Conservation (phyloP, 495 filamentous ascomycete genomes). For the Cercophora scortea region DNA sequence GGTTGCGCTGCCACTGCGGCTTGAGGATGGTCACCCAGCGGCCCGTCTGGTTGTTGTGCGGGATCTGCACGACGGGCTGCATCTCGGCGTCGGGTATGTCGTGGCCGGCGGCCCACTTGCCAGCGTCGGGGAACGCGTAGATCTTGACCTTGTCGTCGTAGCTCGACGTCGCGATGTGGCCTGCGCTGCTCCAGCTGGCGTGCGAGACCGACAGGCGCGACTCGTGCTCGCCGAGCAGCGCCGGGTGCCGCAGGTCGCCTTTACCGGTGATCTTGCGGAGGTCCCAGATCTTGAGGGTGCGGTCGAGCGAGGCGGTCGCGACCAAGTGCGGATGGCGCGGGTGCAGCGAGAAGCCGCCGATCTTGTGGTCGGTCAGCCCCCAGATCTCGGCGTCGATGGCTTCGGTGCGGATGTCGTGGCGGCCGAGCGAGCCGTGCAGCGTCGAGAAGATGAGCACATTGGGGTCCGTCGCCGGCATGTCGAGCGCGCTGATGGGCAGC, state of each 20-base stretch:
- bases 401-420: conserved; percentile 64
- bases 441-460: conserved; percentile 83
- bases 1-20: conserved; percentile 82
- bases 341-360: conserved; percentile 83
- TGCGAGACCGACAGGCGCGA: conserved; percentile 82
- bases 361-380: conserved; percentile 86
- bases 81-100: conserved; percentile 53
- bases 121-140: conserved; percentile 63
- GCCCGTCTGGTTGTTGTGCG: conserved; percentile 95
- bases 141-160: conserved; percentile 96
- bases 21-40: conserved; percentile 70
- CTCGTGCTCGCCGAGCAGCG: conserved; percentile 70
- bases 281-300: conserved; percentile 88
- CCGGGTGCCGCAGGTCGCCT: conserved; percentile 45
- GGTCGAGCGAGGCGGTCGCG: conserved; percentile 87
- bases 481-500: conserved; percentile 71
- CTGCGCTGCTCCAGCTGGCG: conserved; percentile 74
- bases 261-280: conserved; percentile 65
- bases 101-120: conserved; percentile 55
- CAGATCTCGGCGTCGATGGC: conserved; percentile 51
- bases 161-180: conserved; percentile 80
- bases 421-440: conserved; percentile 68
- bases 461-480: conserved; percentile 61
- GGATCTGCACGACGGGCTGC: conserved; percentile 58
- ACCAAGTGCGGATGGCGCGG: conserved; percentile 70